A percentile compares a stretch with the other conserved stretches of the same genome.
Evolutionary conservation across 2,329 filamentous ascomycete species (phyloP).

Genomic region (Penicillium sp.): DNA sequence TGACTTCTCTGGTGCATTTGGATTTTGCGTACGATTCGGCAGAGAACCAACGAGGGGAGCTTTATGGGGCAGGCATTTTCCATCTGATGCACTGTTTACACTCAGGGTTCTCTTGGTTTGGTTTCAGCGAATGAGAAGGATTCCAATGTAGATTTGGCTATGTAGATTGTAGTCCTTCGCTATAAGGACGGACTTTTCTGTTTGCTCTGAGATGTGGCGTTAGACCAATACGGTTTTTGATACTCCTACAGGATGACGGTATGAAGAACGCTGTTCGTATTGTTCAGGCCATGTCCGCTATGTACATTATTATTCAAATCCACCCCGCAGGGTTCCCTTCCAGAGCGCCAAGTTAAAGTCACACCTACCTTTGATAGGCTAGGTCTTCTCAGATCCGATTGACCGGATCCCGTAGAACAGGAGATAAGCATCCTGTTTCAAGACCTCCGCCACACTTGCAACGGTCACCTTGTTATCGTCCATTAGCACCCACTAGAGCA

Average conservation of each 20-base stretch:
- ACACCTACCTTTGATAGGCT: background rate
- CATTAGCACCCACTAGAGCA: constrained; percentile 86
- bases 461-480: constrained; percentile 91
- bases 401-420: constrained; percentile 69
- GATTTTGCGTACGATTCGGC: background rate
- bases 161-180: background rate
- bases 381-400: constrained; percentile 17
- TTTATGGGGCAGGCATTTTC: background rate
- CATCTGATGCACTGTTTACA: background rate
- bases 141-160: background rate
- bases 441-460: constrained; percentile 79
- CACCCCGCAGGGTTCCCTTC: background rate
- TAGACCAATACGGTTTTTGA: background rate
- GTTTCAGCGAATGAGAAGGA: background rate
- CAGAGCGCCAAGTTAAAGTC: background rate
- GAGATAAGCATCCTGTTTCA: constrained; percentile 83
- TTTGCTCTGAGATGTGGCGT: too few species aligned
- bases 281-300: background rate
- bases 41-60: background rate
- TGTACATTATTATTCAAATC: background rate
- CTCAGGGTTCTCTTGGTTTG: background rate
- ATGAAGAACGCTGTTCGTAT: background rate
- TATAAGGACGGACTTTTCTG: background rate
- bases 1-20: constrained; percentile 10
- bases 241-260: background rate